Evolutionary conservation across 352 stramenopile genomes (phyloP).

Genomic region (Phytophthora crassamura): DNA sequence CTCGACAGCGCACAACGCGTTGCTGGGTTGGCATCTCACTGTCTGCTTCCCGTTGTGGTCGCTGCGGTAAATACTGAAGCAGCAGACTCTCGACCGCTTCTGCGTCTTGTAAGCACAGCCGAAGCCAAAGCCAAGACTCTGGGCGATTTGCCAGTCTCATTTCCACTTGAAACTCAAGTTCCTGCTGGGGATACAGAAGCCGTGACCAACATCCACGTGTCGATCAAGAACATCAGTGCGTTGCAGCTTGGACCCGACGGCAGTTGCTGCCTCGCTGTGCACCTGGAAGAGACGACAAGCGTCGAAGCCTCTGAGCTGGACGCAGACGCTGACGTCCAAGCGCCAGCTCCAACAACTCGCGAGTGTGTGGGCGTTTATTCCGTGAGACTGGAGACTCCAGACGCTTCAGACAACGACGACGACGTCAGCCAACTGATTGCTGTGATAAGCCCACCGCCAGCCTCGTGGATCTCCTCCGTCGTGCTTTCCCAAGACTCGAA

Average conservation of each 20-base stretch:
- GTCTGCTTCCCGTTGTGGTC: slow-evolving; percentile 20
- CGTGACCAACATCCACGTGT: slow-evolving; percentile 6
- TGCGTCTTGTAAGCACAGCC: slow-evolving; percentile 9
- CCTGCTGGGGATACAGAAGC: not conserved
- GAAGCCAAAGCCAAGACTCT: not conserved
- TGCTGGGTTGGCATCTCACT: slow-evolving; percentile 20
- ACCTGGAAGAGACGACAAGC: slow-evolving; percentile 17
- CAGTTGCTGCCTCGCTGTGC: slow-evolving; percentile 28
- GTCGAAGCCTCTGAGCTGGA: not conserved
- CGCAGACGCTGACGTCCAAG: not conserved
- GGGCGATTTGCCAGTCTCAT: slow-evolving; percentile 14
- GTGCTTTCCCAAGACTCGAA: slow-evolving; percentile 37
- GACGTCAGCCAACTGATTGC: too few relatives aligned
- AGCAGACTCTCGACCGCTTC: not conserved
- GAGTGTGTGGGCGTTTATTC: slow-evolving; percentile 31
- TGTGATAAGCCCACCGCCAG: slow-evolving; percentile 8
- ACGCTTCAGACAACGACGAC: not conserved
- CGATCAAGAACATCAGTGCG: slow-evolving; percentile 20
- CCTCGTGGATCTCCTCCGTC: slow-evolving; percentile 7
- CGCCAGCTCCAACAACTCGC: slow-evolving; percentile 3
- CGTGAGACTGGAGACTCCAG: slow-evolving; percentile 4
- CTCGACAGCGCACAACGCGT: slow-evolving; percentile 16
- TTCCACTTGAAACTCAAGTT: slow-evolving; percentile 8
- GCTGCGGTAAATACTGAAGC: slow-evolving; percentile 1
- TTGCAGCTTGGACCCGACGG: slow-evolving; percentile 20